phyloP scores from a whole-genome alignment of 345 rosid genomes.

The Hypericum androsaemum region DNA sequence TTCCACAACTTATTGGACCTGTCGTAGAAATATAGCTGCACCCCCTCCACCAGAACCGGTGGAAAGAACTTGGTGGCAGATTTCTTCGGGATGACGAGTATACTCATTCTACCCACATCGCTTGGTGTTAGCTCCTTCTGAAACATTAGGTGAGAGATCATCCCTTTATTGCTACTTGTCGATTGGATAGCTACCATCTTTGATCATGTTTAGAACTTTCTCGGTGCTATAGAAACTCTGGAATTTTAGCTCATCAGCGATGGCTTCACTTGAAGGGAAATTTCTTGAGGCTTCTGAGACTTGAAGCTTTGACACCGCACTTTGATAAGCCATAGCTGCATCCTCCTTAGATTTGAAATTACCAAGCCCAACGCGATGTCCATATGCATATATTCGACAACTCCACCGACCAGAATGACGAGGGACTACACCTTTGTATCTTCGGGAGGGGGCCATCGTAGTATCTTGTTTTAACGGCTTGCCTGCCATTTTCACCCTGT shows the following conservation, averaged over 20 bases:
- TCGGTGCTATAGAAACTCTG: slow-evolving; percentile 32
- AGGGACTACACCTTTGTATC: slow-evolving; percentile 51
- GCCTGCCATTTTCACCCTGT: neutral
- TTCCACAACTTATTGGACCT: slow-evolving; percentile 58
- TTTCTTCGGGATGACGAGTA: slow-evolving; percentile 83
- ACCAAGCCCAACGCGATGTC: slow-evolving; percentile 58
- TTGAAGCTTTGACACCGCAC: slow-evolving; percentile 46
- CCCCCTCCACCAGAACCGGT: slow-evolving; percentile 11
- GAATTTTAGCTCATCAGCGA: slow-evolving; percentile 31
- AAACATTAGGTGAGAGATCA: slow-evolving; percentile 37
- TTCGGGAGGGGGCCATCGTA: slow-evolving; percentile 10
- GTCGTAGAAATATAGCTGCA: slow-evolving; percentile 49
- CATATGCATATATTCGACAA: slow-evolving; percentile 48
- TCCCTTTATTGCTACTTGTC: slow-evolving; percentile 10
- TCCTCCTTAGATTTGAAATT: slow-evolving; percentile 47
- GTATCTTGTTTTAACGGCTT: slow-evolving; percentile 14
- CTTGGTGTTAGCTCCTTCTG: slow-evolving; percentile 74
- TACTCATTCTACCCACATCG: slow-evolving; percentile 78
- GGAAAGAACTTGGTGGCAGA: slow-evolving; percentile 53
- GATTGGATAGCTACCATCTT: slow-evolving; percentile 48
- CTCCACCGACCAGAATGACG: slow-evolving; percentile 64
- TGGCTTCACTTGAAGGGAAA: slow-evolving; percentile 24
- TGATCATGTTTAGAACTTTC: slow-evolving; percentile 40
- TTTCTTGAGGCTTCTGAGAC: slow-evolving; percentile 35
- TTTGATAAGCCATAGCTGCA: slow-evolving; percentile 63